A percentile compares a stretch with the other conserved stretches of the same genome.
phyloP scores from a whole-genome alignment of 164 flowering plant species.

The Umbellularia californica region DNA sequence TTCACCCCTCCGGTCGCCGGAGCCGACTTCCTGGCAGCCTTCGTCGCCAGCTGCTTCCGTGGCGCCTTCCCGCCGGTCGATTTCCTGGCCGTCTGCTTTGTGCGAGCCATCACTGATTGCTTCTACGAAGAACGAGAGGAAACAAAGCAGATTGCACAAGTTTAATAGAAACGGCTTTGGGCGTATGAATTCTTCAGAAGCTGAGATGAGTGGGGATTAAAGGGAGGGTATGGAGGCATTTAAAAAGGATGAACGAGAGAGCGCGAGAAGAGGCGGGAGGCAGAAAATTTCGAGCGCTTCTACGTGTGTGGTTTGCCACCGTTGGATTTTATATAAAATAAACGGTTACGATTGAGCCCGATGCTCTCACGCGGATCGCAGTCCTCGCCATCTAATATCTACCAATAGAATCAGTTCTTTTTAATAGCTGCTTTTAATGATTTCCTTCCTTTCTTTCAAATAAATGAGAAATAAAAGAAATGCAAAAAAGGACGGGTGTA shows the following conservation, averaged over 20 bases:
- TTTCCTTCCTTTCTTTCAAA: not conserved
- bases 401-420: not conserved
- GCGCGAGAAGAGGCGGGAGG: not conserved
- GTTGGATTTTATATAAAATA: not conserved
- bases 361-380: constrained; percentile 1
- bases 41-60: constrained; percentile 16
- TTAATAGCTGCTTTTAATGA: not conserved
- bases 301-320: not conserved
- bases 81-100: constrained; percentile 18
- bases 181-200: too few species aligned
- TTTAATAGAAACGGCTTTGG: too few species aligned
- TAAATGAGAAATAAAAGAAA: too few species aligned
- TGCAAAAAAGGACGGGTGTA: too few species aligned
- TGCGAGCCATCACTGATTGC: constrained; percentile 16
- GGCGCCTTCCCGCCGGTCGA: constrained; percentile 18
- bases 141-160: not conserved
- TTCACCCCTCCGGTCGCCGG: constrained; percentile 18
- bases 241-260: not conserved
- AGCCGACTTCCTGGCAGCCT: constrained; percentile 15
- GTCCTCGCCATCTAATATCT: not conserved
- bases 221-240: not conserved
- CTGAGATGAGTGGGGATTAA: not conserved
- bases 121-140: not conserved
- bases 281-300: not conserved
- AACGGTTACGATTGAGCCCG: not conserved